Conservation (phyloP, 768 basidiomycete genomes). For the Tulasnella sp. region DNA sequence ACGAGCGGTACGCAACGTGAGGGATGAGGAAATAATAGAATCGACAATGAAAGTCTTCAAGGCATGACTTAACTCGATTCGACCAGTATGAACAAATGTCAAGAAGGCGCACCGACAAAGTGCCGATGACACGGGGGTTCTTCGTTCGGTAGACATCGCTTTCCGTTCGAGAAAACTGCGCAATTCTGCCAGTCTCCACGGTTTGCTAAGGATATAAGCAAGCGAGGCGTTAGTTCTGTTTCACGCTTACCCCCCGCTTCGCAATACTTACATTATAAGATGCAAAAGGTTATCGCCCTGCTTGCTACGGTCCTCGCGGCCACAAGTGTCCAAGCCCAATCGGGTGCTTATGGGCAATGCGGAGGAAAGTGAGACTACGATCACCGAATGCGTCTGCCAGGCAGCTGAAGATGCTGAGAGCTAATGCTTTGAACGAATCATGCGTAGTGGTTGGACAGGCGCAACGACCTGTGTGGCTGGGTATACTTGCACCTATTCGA, state of each 20-base stretch:
- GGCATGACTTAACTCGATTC: not conserved
- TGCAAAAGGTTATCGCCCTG: not conserved
- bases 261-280: not conserved
- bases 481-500: conserved; percentile 38
- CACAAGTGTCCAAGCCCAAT: conserved; percentile 3
- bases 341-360: not conserved
- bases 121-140: not conserved
- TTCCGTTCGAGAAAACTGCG: not conserved
- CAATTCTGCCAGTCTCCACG: not conserved
- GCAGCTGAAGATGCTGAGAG: not conserved
- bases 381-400: not conserved
- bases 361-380: conserved; percentile 8
- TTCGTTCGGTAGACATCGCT: not conserved
- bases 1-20: not conserved
- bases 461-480: conserved; percentile 40
- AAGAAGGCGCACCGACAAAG: not conserved
- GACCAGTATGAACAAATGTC: not conserved
- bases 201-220: not conserved
- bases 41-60: not conserved
- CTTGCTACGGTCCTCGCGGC: not conserved
- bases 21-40: not conserved
- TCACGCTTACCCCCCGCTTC: not conserved
- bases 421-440: not conserved
- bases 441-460: conserved; percentile 32
- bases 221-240: not conserved